phyloP scores from a whole-genome alignment of 208 protist species.

The Crithidia brevicula region DNA sequence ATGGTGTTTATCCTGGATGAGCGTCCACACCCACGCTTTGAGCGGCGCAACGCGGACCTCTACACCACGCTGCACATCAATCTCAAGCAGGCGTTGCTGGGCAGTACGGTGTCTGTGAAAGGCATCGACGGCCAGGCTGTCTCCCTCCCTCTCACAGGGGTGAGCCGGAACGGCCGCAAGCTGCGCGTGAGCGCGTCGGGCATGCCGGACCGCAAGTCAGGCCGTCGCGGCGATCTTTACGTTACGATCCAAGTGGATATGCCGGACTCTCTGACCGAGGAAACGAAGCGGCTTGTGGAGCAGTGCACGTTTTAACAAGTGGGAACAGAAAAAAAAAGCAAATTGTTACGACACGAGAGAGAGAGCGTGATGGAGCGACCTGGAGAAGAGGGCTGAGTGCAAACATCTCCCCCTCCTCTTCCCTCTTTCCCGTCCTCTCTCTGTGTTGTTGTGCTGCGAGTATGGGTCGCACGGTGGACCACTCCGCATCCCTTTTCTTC shows the following conservation, averaged over 20 bases:
- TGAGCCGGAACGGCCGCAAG: slow-evolving; percentile 80
- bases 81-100: slow-evolving; percentile 85
- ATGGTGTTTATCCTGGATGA: slow-evolving; percentile 97
- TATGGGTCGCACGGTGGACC: too few species aligned
- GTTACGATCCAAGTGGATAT: slow-evolving; percentile 79
- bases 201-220: slow-evolving; percentile 79
- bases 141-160: slow-evolving; percentile 65
- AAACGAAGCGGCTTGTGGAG: slow-evolving; percentile 78
- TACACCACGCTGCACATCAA: slow-evolving; percentile 80
- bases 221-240: slow-evolving; percentile 76
- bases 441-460: too few species aligned
- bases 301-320: slow-evolving; percentile 74
- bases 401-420: too few species aligned
- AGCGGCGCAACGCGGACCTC: slow-evolving; percentile 89
- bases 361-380: too few species aligned
- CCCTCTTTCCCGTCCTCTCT: too few species aligned
- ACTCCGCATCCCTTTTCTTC: neutral
- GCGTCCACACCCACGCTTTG: slow-evolving; percentile 91
- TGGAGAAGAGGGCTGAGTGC: too few species aligned
- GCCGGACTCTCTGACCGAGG: slow-evolving; percentile 73
- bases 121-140: slow-evolving; percentile 67
- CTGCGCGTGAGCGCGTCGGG: slow-evolving; percentile 71
- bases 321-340: too few species aligned
- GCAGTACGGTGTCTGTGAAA: slow-evolving; percentile 68
- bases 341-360: too few species aligned